These are phyloP conservation scores for Sporobolomyces phaffii DNA, from an alignment of 768 basidiomycete species.

Conservation along the genomic window DNA sequence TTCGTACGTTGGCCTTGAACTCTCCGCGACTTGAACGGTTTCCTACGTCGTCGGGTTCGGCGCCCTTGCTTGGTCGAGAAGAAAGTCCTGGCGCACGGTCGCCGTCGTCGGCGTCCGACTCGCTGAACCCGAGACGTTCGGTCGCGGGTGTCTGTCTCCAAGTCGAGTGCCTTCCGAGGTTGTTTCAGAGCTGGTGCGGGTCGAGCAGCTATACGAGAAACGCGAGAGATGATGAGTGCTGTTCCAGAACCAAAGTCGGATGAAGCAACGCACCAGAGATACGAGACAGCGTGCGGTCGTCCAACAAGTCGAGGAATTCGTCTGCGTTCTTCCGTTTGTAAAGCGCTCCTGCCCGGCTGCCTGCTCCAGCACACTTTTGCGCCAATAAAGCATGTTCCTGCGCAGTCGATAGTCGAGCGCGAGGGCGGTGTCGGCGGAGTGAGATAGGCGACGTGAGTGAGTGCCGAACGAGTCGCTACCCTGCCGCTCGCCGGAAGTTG, in stretches of 20 bases:
- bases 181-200: conserved; percentile 1
- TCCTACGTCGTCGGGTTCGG: conserved; percentile 59
- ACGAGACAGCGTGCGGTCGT: conserved; percentile 54
- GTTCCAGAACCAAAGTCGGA: not conserved
- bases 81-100: conserved; percentile 63
- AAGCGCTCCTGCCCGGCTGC: too few species aligned
- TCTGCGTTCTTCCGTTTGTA: conserved; percentile 80
- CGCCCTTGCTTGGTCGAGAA: not conserved
- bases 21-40: conserved; percentile 61
- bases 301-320: conserved; percentile 88
- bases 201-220: conserved; percentile 23
- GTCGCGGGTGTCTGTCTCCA: conserved; percentile 66
- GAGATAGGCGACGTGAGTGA: too few species aligned
- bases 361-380: too few species aligned
- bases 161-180: conserved; percentile 46
- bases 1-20: conserved; percentile 88
- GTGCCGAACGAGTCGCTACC: too few species aligned
- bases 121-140: conserved; percentile 26
- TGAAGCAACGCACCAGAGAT: conserved; percentile 45
- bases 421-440: too few species aligned
- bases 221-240: not conserved
- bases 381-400: too few species aligned
- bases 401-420: too few species aligned
- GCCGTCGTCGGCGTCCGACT: conserved; percentile 48
- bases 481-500: too few species aligned